Evolutionary conservation across 139 green algal genomes (phyloP).

Genomic region (Tetratostichococcus sp.): DNA sequence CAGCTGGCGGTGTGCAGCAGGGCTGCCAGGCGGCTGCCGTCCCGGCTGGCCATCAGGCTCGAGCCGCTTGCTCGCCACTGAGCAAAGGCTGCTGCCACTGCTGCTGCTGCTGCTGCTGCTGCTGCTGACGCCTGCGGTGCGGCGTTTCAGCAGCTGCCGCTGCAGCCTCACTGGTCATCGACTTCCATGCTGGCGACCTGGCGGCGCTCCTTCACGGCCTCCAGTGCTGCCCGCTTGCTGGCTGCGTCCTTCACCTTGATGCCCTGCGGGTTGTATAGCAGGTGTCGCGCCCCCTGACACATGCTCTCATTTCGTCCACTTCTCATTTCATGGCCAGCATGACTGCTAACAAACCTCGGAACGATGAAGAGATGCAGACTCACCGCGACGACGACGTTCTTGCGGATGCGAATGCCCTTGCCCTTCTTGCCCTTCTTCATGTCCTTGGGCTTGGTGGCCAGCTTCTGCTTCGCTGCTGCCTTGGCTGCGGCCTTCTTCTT

Average conservation of each 20-base stretch:
- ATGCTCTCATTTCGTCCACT: no score
- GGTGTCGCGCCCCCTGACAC: no score
- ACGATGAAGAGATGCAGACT: not conserved
- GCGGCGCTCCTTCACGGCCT: not conserved
- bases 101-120: not conserved
- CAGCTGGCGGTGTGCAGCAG: not conserved
- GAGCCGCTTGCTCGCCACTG: no score
- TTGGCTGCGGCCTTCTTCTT: not conserved
- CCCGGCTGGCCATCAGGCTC: not conserved
- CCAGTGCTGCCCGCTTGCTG: not conserved
- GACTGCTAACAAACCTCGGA: no score
- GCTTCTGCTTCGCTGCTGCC: constrained; percentile 12
- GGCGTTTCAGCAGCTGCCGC: no score
- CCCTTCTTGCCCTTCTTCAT: constrained; percentile 6
- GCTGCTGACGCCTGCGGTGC: not conserved
- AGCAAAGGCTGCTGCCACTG: no score
- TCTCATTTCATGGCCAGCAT: no score
- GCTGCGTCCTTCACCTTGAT: constrained; percentile 1
- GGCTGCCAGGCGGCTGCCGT: not conserved
- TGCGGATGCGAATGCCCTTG: not conserved
- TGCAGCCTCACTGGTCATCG: not conserved
- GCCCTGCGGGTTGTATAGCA: not conserved
- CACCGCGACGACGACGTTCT: not conserved
- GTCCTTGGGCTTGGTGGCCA: not conserved
- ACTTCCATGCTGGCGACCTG: not conserved